Evolutionary conservation across 805 yeast species (phyloP), one percentile per base, ranked within the genome.

Genomic region (Candida schatavii): DNA sequence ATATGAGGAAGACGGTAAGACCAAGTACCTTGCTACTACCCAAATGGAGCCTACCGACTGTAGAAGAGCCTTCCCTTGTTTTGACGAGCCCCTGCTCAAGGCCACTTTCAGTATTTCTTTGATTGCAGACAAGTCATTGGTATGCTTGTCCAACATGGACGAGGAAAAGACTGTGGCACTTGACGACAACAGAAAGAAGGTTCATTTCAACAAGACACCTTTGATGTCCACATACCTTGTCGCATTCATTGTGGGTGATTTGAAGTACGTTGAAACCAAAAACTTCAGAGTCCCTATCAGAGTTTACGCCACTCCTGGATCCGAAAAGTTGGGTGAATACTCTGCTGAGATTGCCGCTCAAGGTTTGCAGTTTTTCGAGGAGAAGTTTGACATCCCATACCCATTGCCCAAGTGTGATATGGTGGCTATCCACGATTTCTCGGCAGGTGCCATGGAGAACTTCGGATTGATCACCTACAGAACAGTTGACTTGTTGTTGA

Each of bases 381-480:
- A 78, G 49, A 74, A 81, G 37, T 86, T 86, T 59, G 88, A 80
- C 43, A 83, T 86, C 49, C 77, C 83, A 44, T 86, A 85, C 60
- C 87, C 86, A 25, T 72, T 86, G 55, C 93, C 93, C 39, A 86
- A 86, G 64, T 75, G 83, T 69, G 93, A 86, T 59, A 77, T 83
- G 69, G 85, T 85, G 42, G 91, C 90, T 18, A 83, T 84, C 47
- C 91, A 84, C 55, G 93, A 85, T 63, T 86, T 85, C 62, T 72
- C 86, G 27, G 89, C 89, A 17, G 93, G 93, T 54, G 95, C 95
- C 37, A 86, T 86, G 95, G 95, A 86, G 66, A 86, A 86, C 64
- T 85, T 85, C 75, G 89, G 89, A 43, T 72, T 85, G 55, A 77
- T 86, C 53, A 86, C 93, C 19, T 86, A 83, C 66, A 77, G 93